Percentiles rank a stretch among this genome's conserved stretches.
Evolutionary conservation across 257 asterid genomes (phyloP).

Genomic region (Avicennia marina): DNA sequence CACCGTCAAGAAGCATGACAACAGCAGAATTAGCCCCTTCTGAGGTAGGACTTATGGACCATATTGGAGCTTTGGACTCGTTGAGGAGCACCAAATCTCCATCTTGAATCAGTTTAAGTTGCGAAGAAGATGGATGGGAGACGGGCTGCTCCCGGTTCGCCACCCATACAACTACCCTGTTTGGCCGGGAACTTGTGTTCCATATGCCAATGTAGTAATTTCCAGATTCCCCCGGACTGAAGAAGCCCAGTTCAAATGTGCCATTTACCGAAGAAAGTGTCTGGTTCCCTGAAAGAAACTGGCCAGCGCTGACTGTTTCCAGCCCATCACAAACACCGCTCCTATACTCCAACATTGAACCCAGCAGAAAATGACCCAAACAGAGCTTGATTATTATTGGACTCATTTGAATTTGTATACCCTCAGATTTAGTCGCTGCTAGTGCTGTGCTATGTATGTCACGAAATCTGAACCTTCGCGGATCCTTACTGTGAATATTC

Average conservation of each 20-base stretch:
- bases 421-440: too few relatives aligned
- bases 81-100: conserved; percentile 7
- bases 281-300: background rate
- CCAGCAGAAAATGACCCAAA: too few relatives aligned
- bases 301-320: too few relatives aligned
- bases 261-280: background rate
- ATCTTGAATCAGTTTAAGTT: background rate
- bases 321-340: too few relatives aligned
- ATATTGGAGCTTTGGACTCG: conserved; percentile 3
- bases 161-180: conserved; percentile 1
- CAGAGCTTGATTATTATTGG: too few relatives aligned
- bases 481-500: too few relatives aligned
- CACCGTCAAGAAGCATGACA: conserved; percentile 4
- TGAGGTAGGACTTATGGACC: conserved; percentile 2
- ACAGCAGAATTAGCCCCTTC: background rate
- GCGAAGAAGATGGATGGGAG: background rate
- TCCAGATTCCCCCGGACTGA: background rate
- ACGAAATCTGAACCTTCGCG: too few relatives aligned
- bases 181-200: conserved; percentile 2
- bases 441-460: too few relatives aligned
- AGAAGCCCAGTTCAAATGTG: conserved; percentile 5
- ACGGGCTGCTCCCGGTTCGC: conserved; percentile 18
- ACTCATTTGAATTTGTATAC: too few relatives aligned
- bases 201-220: conserved; percentile 12
- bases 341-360: too few relatives aligned